These are phyloP conservation scores for Scleroderma bovista DNA, from an alignment of 768 basidiomycete species.

Conservation along the genomic window DNA sequence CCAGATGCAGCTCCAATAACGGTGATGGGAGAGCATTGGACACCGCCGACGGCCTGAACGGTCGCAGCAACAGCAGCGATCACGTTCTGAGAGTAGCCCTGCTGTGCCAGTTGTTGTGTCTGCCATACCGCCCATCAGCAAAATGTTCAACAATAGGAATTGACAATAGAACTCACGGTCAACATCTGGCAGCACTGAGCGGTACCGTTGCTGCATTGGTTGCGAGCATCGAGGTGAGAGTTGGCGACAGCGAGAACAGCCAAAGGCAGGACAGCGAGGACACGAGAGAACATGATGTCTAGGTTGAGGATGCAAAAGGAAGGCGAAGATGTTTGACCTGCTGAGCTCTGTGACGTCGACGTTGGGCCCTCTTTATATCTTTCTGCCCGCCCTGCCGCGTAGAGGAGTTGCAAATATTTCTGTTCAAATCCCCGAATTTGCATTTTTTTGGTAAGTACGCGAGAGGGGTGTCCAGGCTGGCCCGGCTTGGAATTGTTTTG, in stretches of 20 bases:
- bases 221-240: conserved; percentile 1
- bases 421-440: too few species aligned
- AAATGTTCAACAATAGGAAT: neutral
- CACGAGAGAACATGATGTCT: conserved; percentile 12
- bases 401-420: too few species aligned
- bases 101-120: neutral
- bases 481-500: too few species aligned
- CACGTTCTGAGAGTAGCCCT: too few species aligned
- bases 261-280: conserved; percentile 14
- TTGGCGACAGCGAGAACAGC: conserved; percentile 11
- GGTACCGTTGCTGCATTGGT: conserved; percentile 6
- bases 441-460: too few species aligned
- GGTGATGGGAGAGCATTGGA: conserved; percentile 5
- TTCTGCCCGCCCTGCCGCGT: too few species aligned
- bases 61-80: too few species aligned
- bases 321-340: too few species aligned
- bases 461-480: too few species aligned
- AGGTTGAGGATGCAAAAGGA: neutral
- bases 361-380: too few species aligned
- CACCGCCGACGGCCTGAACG: neutral
- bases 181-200: conserved; percentile 8
- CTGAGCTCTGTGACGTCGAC: too few species aligned
- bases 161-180: neutral
- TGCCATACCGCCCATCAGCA: neutral
- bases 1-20: conserved; percentile 2